Base-by-base conservation (phyloP, 768 basidiomycete genomes). In the Termitomyces eurrhizus region DNA sequence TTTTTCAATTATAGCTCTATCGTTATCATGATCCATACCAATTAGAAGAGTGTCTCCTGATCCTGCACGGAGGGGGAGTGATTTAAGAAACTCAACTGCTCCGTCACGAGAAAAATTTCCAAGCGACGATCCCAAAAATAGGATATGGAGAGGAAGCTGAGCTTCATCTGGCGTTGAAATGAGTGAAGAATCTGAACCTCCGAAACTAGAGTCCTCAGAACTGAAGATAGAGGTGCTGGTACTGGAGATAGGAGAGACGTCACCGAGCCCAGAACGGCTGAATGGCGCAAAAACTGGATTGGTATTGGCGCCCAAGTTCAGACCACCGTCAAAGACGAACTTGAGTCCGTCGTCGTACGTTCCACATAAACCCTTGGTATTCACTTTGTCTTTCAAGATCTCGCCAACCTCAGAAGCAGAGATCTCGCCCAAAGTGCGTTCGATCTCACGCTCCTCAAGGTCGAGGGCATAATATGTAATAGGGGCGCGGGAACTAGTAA, bases 381-480 rank as follows among this genome's bases (percentile, higher is more conserved):
- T 77, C 37, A 98, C 86, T 67, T 92, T 93, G 52, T 88, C 91
- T 32, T 75, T 62, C 2, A 94, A 78, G 37, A 77, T 72, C 11
- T 75, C 65, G 33, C 92, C 92, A 37, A 89, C 75, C 13, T 83
- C 80, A 13, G 90, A 90, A 14, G 70, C 66, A 53, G 80, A 71
- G 63, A 99, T 86, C 66, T 86, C 78, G 21, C 75, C 74, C 29
- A 98, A 82, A 8, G 93, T 90, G 37, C 93, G 87, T 60, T 86
- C 82, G 29, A 98, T 85, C 69, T 97, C 95, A 52, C 82, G 84
- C 65, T 88, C 81, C 71, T 97, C 94, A 35, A 98, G 85, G 69
- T 98, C 97, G 56, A 99, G 89, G 21, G 96, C 94, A 76, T 90
- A 93, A 71, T 95, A 95, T 1, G 85, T 90, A 67, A 90, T 84